Percentiles rank a stretch among this genome's conserved stretches.
Evolutionary conservation across 495 filamentous ascomycete genomes (phyloP).

Genomic region (Chaetomidium leptoderma): DNA sequence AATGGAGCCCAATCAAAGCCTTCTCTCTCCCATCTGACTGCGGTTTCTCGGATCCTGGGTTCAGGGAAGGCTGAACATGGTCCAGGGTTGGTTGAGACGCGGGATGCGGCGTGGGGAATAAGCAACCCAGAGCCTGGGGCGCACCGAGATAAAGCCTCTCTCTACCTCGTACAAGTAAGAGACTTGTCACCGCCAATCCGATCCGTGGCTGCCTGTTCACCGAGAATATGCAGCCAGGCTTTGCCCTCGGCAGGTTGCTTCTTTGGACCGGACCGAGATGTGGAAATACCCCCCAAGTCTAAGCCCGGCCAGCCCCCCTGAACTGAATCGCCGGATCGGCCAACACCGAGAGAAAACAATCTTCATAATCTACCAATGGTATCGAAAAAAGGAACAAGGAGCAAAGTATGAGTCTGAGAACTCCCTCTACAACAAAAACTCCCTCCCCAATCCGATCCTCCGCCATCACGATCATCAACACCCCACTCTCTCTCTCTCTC

Average conservation of each 20-base stretch:
- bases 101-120: conserved; percentile 7
- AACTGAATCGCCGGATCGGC: neutral
- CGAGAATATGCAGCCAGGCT: neutral
- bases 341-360: neutral
- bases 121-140: neutral
- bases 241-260: neutral
- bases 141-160: neutral
- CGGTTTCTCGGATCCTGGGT: neutral
- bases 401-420: neutral
- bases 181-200: neutral
- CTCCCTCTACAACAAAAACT: conserved; percentile 10
- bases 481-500: neutral
- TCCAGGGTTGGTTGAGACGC: neutral
- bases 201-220: conserved; percentile 6
- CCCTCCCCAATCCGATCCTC: conserved; percentile 1
- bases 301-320: neutral
- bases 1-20: too few species aligned
- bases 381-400: conserved; percentile 22
- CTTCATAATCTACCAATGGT: conserved; percentile 29
- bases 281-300: neutral
- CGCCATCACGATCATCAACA: neutral
- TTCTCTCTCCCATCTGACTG: too few species aligned
- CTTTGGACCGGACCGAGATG: neutral
- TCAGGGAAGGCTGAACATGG: neutral
- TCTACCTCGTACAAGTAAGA: neutral